Evolutionary conservation across 768 basidiomycete species (phyloP).

Genomic region (Auricularia auricula-judae): DNA sequence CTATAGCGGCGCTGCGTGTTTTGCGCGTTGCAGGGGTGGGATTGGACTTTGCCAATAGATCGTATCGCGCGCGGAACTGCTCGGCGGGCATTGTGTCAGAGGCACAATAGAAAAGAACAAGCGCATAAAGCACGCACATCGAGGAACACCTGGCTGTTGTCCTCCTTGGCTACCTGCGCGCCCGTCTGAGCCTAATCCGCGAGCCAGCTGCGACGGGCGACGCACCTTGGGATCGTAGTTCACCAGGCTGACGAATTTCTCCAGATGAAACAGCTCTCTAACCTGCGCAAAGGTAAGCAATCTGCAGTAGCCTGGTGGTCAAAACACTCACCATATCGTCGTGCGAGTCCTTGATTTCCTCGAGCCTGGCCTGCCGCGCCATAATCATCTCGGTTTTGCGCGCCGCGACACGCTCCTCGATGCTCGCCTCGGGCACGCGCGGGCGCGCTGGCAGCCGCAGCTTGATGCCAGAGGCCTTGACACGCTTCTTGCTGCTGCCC

Average conservation of each 20-base stretch:
- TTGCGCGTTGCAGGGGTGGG: slow-evolving; percentile 33
- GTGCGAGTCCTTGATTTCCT: slow-evolving; percentile 50
- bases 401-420: slow-evolving; percentile 1
- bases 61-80: slow-evolving; percentile 52
- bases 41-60: slow-evolving; percentile 41
- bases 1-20: slow-evolving; percentile 49
- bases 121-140: slow-evolving; percentile 37
- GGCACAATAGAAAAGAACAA: not conserved
- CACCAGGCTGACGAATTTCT: slow-evolving; percentile 66
- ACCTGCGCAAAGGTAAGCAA: slow-evolving; percentile 33
- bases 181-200: too few relatives aligned
- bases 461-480: not conserved
- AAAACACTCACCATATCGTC: slow-evolving; percentile 55
- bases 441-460: not conserved
- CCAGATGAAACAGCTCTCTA: slow-evolving; percentile 82
- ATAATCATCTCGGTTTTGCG: slow-evolving; percentile 32
- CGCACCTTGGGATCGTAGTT: slow-evolving; percentile 66
- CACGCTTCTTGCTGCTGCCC: not conserved
- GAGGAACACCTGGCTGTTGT: slow-evolving; percentile 60
- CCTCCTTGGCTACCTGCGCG: slow-evolving; percentile 55
- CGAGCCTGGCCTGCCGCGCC: slow-evolving; percentile 49
- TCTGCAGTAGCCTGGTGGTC: not conserved
- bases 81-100: not conserved
- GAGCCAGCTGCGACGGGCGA: not conserved
- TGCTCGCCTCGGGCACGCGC: not conserved